Percentiles rank a stretch among this genome's conserved stretches.
Evolutionary conservation across 768 basidiomycete genomes (phyloP).

Genomic region (Termitomyces sp.): DNA sequence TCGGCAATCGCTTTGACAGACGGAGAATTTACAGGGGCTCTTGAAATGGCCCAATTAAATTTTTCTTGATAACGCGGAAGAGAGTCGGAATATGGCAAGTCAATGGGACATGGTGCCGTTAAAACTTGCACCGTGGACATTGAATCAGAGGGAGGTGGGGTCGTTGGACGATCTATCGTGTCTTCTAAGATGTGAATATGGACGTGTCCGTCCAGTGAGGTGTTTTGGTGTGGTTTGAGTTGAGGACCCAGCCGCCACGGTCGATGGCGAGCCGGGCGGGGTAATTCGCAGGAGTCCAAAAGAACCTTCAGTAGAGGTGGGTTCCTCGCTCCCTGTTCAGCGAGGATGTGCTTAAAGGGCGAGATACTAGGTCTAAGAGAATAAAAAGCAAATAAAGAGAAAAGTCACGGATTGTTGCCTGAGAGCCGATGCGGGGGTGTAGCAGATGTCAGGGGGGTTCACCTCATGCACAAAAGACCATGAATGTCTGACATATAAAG

Average conservation of each 20-base stretch:
- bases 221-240: background rate
- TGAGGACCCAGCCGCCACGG: conserved; percentile 57
- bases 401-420: conserved; percentile 8
- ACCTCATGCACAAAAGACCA: conserved; percentile 38
- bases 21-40: conserved; percentile 34
- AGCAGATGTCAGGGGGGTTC: conserved; percentile 73
- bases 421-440: conserved; percentile 14
- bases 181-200: conserved; percentile 21
- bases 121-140: conserved; percentile 63
- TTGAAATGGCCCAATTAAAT: conserved; percentile 57
- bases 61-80: conserved; percentile 23
- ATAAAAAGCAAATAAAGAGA: conserved; percentile 14
- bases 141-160: conserved; percentile 24
- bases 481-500: conserved; percentile 15
- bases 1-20: conserved; percentile 42
- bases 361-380: conserved; percentile 21
- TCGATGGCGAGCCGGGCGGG: conserved; percentile 54
- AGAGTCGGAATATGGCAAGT: conserved; percentile 26
- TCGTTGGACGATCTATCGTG: conserved; percentile 23
- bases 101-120: conserved; percentile 30
- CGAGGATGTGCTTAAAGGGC: conserved; percentile 61
- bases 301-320: conserved; percentile 53
- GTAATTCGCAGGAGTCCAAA: conserved; percentile 54
- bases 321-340: conserved; percentile 69
- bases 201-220: conserved; percentile 12